A percentile compares a stretch with the other conserved stretches of the same genome.
These are phyloP conservation scores for Viola pubescens DNA, from an alignment of 441 rosid species.

Conservation along the genomic window DNA sequence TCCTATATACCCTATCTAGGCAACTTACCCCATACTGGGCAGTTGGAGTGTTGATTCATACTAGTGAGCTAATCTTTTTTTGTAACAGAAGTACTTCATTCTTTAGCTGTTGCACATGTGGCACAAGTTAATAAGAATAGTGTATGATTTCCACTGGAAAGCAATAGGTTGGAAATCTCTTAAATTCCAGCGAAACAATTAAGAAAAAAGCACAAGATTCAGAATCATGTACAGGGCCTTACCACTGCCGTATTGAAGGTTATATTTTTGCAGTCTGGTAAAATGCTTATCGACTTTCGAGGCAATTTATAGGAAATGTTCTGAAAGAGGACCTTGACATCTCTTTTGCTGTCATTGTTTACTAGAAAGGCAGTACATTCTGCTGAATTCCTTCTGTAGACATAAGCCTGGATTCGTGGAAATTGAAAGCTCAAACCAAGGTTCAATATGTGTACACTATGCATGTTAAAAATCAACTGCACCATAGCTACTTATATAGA, in stretches of 20 bases:
- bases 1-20: too few species aligned
- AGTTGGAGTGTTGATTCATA: too few species aligned
- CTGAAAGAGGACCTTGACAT: constrained; percentile 35
- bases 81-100: not conserved
- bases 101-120: not conserved
- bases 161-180: not conserved
- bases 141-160: not conserved
- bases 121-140: not conserved
- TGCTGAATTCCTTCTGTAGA: constrained; percentile 38
- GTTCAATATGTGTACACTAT: not conserved
- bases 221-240: constrained; percentile 8
- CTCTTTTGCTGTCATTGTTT: constrained; percentile 28
- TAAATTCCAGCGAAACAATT: too few species aligned
- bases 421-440: not conserved
- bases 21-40: too few species aligned
- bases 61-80: too few species aligned
- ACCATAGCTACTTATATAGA: not conserved
- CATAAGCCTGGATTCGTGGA: constrained; percentile 40
- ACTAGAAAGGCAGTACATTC: constrained; percentile 60
- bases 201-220: not conserved
- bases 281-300: constrained; percentile 51
- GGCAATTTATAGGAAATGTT: constrained; percentile 40
- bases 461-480: not conserved
- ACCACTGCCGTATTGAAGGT: constrained; percentile 66
- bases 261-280: constrained; percentile 59